Conservation (phyloP, 192 early-diverging fungal species). For the Cetraspora pellucida region DNA sequence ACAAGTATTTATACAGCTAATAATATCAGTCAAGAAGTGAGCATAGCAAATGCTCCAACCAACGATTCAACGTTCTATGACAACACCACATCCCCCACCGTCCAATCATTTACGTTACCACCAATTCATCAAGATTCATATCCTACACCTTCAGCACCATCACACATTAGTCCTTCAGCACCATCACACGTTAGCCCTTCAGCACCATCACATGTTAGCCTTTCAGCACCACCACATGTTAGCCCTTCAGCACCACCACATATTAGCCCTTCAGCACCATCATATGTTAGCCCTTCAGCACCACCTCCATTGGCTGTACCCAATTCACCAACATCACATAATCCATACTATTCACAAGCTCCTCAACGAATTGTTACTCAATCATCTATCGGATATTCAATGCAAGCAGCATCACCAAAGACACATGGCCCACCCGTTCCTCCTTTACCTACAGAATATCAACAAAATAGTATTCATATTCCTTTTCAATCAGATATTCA, state of each 20-base stretch:
- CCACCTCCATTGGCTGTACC: not conserved
- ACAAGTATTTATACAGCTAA: conserved; percentile 32
- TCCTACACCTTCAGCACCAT: not conserved
- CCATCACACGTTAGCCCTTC: not conserved
- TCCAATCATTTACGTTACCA: no score
- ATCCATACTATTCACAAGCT: not conserved
- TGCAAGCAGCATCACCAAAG: not conserved
- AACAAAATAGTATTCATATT: not conserved
- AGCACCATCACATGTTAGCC: not conserved
- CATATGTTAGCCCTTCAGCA: not conserved
- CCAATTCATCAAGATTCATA: not conserved
- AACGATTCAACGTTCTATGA: not conserved
- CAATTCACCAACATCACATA: not conserved
- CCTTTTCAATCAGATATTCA: not conserved
- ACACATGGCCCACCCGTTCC: not conserved
- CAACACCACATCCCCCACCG: not conserved
- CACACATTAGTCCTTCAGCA: not conserved
- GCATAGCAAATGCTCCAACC: not conserved
- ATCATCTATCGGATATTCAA: not conserved
- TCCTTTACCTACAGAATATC: conserved; percentile 8
- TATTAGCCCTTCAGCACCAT: conserved; percentile 1
- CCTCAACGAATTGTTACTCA: not conserved
- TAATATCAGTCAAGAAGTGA: not conserved
- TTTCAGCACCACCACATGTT: not conserved
- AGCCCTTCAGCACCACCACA: not conserved